Base-by-base conservation (phyloP, 306 rosid species). In the Malus fusca region DNA sequence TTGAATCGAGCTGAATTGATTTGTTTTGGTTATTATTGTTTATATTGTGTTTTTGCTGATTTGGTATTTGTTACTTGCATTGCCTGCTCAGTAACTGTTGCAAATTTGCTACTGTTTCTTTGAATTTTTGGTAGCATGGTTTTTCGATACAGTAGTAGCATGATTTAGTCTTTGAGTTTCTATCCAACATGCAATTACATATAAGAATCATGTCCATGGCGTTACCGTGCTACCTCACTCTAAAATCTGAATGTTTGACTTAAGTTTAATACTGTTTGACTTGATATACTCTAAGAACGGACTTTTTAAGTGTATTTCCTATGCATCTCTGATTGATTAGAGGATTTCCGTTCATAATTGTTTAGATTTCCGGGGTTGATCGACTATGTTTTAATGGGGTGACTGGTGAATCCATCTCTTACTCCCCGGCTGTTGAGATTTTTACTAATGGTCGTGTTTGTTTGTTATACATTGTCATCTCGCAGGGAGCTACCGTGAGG, bases 401-500 rank as follows among this genome's bases (percentile, higher is more conserved):
- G 30, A 17, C 26, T 30, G 56, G 5, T 9, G 44, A 42, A 8
- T 42, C 44, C 44, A 1, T 21, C 22, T 28, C 11, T 70, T 11
- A 21, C 35, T 28, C 25, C 46, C 42, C 0, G 6, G 1, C 14
- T 9, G 42, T 18, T 60, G 68, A 59, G 42, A 30, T 19, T 72
- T 59, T 25, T 23, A 25, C 26, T 42, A 22, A 72, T 8, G 67
- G 31, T 23, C 19, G 2, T 60, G 66, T 25, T 26, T 63, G 12
- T 8, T 21, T 51, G 56, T 51, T 51, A 0, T 17, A 30, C 26
- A 31, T 59, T 73, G 67, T 62, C 66, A 43, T 61, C 61, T 52
- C 71, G 58, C 87, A 94, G 99, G 99, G 99, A 33, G 90, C 92
- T 28, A 84, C 97, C 61, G 99, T 95, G 68, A 89, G 98, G 88